phyloP scores from a whole-genome alignment of 1,284 basidiomycete genomes.

The Neotropicomus parvogracilis region DNA sequence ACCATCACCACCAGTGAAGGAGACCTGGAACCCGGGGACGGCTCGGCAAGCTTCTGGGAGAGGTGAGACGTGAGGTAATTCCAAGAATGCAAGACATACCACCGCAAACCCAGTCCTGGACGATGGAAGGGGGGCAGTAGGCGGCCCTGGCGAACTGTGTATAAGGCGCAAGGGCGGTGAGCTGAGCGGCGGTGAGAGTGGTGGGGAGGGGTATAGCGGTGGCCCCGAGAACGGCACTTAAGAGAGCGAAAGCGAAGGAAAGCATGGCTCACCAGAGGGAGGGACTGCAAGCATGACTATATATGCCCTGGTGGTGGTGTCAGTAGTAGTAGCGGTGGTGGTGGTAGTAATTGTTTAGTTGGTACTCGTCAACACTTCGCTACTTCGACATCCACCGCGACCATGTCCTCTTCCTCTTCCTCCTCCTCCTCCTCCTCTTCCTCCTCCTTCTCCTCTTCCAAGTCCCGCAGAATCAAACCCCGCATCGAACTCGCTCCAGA shows the following conservation, averaged over 20 bases:
- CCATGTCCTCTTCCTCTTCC: conserved; percentile 18
- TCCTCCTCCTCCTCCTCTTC: not conserved
- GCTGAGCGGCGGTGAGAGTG: conserved; percentile 34
- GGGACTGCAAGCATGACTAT: not conserved
- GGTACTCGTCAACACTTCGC: no score
- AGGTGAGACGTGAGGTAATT: conserved; percentile 1
- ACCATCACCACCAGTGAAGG: conserved; percentile 39
- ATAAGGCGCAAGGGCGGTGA: conserved; percentile 41
- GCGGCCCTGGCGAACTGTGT: conserved; percentile 51
- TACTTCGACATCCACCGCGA: not conserved
- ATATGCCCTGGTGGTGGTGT: no score
- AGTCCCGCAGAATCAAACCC: conserved; percentile 53
- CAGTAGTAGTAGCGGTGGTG: no score
- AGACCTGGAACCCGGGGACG: conserved; percentile 35
- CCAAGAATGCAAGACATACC: conserved; percentile 28
- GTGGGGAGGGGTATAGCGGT: conserved; percentile 15
- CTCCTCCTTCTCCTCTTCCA: conserved; percentile 1
- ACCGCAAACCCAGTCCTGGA: conserved; percentile 46
- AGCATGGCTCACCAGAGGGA: not conserved
- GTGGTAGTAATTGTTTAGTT: no score
- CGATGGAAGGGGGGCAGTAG: conserved; percentile 42
- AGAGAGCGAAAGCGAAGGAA: conserved; percentile 3
- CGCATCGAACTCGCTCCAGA: conserved; percentile 62
- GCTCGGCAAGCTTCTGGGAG: conserved; percentile 35
- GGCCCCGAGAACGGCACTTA: conserved; percentile 9